phyloP scores from a whole-genome alignment of 2,329 filamentous ascomycete species.

The Ceratocystis smalleyi region DNA sequence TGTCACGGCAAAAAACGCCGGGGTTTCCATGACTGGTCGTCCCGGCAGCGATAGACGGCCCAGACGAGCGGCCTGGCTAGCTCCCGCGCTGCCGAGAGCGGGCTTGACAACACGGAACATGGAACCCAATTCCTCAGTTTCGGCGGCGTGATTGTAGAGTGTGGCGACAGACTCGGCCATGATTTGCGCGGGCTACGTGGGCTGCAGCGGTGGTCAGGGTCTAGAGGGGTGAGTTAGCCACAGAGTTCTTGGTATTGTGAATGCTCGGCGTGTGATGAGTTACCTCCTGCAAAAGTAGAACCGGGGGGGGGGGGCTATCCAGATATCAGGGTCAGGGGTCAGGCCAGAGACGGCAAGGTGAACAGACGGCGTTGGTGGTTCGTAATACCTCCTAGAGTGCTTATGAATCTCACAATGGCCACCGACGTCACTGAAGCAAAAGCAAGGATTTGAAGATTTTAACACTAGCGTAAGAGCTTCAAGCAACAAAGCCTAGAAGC shows the following conservation, averaged over 20 bases:
- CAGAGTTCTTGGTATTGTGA: neutral
- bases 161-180: neutral
- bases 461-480: neutral
- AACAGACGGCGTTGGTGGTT: neutral
- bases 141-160: neutral
- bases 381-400: neutral
- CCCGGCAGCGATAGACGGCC: slow-evolving; percentile 48
- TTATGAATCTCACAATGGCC: neutral
- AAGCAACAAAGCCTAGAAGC: neutral
- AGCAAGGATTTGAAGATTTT: neutral
- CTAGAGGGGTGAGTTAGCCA: neutral
- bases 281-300: neutral
- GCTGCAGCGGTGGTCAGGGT: neutral
- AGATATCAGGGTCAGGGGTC: neutral
- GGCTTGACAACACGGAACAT: slow-evolving; percentile 34
- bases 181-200: neutral
- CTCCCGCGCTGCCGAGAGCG: slow-evolving; percentile 22
- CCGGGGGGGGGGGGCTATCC: neutral
- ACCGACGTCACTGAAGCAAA: neutral
- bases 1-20: slow-evolving; percentile 62
- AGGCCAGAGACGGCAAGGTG: neutral
- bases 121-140: neutral
- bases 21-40: slow-evolving; percentile 58
- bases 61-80: slow-evolving; percentile 41
- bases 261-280: neutral